Conservation (phyloP, 129 eudicot genomes). For the Flaveria bidentis region DNA sequence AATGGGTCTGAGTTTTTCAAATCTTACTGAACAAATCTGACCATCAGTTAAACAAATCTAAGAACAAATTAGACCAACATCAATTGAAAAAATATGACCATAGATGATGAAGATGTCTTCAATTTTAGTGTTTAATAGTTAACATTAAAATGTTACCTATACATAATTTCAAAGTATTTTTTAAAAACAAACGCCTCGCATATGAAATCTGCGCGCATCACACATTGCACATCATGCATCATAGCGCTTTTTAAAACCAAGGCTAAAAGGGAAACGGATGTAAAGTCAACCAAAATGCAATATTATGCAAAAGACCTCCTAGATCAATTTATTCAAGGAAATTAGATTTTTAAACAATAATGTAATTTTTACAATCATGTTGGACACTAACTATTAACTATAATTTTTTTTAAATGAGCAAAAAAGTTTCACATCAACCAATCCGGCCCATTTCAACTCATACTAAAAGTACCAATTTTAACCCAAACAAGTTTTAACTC, state of each 20-base stretch:
- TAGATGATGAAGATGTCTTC: too few relatives aligned
- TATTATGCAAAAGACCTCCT: not conserved
- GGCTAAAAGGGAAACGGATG: not conserved
- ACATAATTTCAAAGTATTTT: not conserved
- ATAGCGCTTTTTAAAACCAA: too few relatives aligned
- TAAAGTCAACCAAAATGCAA: not conserved
- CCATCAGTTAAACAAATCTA: too few relatives aligned
- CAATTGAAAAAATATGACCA: too few relatives aligned
- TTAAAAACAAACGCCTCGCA: not conserved
- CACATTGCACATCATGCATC: too few relatives aligned
- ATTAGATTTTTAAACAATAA: not conserved
- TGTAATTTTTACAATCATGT: not conserved
- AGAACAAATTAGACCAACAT: too few relatives aligned
- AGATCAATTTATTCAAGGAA: not conserved
- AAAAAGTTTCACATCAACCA: not conserved
- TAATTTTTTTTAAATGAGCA: not conserved
- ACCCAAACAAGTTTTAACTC: not conserved
- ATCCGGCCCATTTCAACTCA: not conserved
- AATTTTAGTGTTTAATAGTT: too few relatives aligned
- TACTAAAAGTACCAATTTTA: not conserved
- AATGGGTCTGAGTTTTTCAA: too few relatives aligned
- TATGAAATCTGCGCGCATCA: too few relatives aligned
- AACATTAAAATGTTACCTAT: too few relatives aligned
- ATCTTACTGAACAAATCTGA: too few relatives aligned
- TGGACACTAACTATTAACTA: slow-evolving; percentile 2